Base-by-base conservation (phyloP, 257 asterid genomes). In the Solanum paucissectum region DNA sequence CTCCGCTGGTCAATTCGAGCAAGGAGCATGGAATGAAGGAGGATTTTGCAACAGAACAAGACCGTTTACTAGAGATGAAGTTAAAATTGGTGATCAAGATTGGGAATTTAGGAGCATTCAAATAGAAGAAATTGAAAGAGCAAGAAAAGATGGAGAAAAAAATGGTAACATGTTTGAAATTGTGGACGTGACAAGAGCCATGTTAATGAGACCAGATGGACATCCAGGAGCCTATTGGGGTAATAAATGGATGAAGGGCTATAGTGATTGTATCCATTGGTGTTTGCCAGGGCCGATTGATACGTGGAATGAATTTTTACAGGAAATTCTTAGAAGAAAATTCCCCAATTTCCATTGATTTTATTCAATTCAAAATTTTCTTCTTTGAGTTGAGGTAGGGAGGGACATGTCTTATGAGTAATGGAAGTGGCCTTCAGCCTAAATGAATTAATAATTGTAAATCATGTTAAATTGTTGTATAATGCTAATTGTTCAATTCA, bases 211-310 rank as follows among this genome's bases (percentile, higher is more conserved):
- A 86, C 87, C 93, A 0, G 95, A 93, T 71, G 94, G 89, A 9
- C 95, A 91, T 87, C 95, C 93, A 4, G 93, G 91, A 14, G 44
- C 88, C 9, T 73, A 88, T 62, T 90, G 93, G 90, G 90, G 92
- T 1, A 89, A 88, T 36, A 82, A 85, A 66, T 89, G 90, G 90
- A 90, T 83, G 90, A 88, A 89, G 40, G 93, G 93, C 5, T 91
- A 87, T n/a, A 94, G 89, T 73, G 96, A 94, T 40, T 93, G 95
- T 83, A 81, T 92, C 7, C 95, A 91, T 49, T 93, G 94, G 94
- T 92, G 94, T 75, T 66, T 91, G 81, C 95, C 94, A 2, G 95
- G 95, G 16, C 94, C 94, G 1, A 87, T 92, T 46, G 94, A 93
- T 87, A 29, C 87, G 0, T 92, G 94, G 95, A 92, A 90, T 13